A percentile compares a stretch with the other conserved stretches of the same genome.
Conservation (phyloP, 176 grass and related monocot genomes). For the Ampelocalamus luodianensis region DNA sequence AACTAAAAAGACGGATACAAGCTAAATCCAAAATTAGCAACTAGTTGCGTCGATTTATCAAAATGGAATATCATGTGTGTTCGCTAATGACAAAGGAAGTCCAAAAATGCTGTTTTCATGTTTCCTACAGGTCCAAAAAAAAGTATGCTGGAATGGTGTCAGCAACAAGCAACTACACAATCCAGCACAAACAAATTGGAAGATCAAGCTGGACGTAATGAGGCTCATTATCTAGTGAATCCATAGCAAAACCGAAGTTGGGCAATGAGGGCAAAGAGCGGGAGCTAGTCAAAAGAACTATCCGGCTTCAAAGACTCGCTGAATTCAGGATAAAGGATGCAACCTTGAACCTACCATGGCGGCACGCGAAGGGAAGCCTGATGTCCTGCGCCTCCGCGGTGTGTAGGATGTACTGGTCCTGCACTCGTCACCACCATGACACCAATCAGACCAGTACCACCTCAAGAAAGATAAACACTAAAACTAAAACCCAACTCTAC, state of each 20-base stretch:
- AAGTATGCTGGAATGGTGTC: background rate
- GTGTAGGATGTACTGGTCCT: conserved; percentile 98
- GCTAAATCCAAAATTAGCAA: background rate
- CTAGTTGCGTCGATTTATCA: background rate
- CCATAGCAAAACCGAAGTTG: background rate
- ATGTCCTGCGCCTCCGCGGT: conserved; percentile 89
- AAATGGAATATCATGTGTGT: background rate
- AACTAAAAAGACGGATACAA: background rate
- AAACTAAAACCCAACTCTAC: conserved; percentile 27
- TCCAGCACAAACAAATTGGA: background rate
- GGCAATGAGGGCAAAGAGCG: background rate
- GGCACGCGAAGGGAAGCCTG: conserved; percentile 81
- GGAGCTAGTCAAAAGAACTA: background rate
- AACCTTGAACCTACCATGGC: conserved; percentile 60
- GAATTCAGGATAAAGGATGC: background rate
- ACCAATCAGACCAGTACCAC: background rate
- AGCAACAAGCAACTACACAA: background rate
- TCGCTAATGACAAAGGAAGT: background rate
- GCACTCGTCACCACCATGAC: background rate
- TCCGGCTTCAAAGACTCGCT: background rate
- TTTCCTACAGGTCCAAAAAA: background rate
- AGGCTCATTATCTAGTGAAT: background rate
- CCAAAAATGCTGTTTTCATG: background rate
- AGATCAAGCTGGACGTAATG: background rate
- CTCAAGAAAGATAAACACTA: too few species aligned